A percentile compares a stretch with the other conserved stretches of the same genome.
Evolutionary conservation across 176 grass and related monocot genomes (phyloP).

Genomic region (Oryza longistaminata): DNA sequence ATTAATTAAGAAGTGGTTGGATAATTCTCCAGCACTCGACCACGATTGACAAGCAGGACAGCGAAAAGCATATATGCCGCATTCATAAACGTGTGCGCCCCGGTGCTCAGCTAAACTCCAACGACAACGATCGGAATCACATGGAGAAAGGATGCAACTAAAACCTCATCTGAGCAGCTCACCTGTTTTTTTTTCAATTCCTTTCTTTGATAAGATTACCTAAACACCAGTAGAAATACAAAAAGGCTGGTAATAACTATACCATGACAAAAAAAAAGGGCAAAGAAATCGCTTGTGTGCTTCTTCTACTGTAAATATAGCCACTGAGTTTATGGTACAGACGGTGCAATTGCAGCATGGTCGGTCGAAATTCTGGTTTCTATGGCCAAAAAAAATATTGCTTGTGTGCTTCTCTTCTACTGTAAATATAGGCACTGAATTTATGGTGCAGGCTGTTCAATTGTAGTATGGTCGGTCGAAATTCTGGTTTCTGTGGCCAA

Average conservation of each 20-base stretch:
- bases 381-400: background rate
- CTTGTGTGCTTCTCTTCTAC: background rate
- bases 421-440: background rate
- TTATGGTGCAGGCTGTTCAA: background rate
- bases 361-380: background rate
- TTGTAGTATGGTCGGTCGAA: background rate
- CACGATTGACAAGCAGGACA: background rate
- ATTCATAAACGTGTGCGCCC: background rate
- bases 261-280: background rate
- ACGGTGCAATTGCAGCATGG: background rate
- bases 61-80: background rate
- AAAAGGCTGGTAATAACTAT: background rate
- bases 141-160: background rate
- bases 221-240: background rate
- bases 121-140: background rate
- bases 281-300: background rate
- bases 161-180: background rate
- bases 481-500: background rate
- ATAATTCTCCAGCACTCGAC: background rate
- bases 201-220: background rate
- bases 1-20: background rate
- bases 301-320: background rate
- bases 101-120: background rate
- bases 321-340: background rate
- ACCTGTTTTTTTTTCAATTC: background rate